Conservation (phyloP, 257 asterid species). For the Hygrophila difformis region DNA sequence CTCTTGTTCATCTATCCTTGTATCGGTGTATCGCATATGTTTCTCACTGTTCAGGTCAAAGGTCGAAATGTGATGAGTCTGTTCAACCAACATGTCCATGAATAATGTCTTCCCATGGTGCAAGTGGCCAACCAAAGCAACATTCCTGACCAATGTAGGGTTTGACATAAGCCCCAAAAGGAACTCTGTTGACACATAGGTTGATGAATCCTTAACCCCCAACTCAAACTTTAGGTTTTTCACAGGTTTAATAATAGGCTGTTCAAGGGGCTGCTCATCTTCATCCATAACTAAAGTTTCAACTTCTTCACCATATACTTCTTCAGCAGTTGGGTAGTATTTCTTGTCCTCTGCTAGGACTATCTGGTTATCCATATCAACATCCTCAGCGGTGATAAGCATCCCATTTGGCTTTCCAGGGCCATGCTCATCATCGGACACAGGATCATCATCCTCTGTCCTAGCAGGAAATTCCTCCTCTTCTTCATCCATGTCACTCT, state of each 20-base stretch:
- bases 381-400: slow-evolving; percentile 59
- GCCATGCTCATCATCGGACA: slow-evolving; percentile 63
- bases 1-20: slow-evolving; percentile 97
- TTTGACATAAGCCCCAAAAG: slow-evolving; percentile 94
- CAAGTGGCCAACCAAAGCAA: slow-evolving; percentile 85
- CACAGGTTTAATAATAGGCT: slow-evolving; percentile 80
- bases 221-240: slow-evolving; percentile 87
- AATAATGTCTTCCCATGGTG: slow-evolving; percentile 87
- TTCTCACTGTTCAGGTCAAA: slow-evolving; percentile 89
- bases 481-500: slow-evolving; percentile 80
- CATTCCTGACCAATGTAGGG: slow-evolving; percentile 72
- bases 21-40: slow-evolving; percentile 92
- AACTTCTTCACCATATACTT: slow-evolving; percentile 95
- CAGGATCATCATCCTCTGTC: slow-evolving; percentile 51
- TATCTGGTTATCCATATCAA: slow-evolving; percentile 86
- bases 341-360: slow-evolving; percentile 93
- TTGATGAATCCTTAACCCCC: slow-evolving; percentile 86
- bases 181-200: slow-evolving; percentile 86
- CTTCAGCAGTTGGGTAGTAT: slow-evolving; percentile 96
- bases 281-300: slow-evolving; percentile 96
- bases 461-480: slow-evolving; percentile 73
- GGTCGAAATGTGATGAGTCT: slow-evolving; percentile 90
- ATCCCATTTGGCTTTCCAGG: slow-evolving; percentile 82
- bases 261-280: slow-evolving; percentile 87
- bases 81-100: slow-evolving; percentile 96